Evolutionary conservation across 148 eudicot genomes (phyloP).

Genomic region (Cornus controversa): DNA sequence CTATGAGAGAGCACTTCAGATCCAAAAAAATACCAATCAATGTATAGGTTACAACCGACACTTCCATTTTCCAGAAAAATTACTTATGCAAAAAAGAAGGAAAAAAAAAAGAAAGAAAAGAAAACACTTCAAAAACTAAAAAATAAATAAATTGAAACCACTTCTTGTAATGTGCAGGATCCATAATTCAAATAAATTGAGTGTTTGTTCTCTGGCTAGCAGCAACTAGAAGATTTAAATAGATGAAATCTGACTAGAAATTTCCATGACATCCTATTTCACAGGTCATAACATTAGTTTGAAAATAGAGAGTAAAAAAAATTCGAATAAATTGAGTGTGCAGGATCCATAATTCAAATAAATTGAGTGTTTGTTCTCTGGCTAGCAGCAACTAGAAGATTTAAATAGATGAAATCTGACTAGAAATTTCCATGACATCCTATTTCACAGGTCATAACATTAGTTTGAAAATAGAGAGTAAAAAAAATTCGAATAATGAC

Average conservation of each 20-base stretch:
- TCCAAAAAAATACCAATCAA: too few species aligned
- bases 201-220: not conserved
- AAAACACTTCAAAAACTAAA: too few species aligned
- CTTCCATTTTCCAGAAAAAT: too few species aligned
- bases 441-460: not conserved
- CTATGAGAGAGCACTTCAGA: too few species aligned
- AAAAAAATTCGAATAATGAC: not conserved
- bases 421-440: not conserved
- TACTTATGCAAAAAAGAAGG: too few species aligned
- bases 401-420: not conserved
- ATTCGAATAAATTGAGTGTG: too few species aligned
- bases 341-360: not conserved
- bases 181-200: not conserved
- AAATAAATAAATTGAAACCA: too few species aligned
- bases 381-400: not conserved
- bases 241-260: not conserved
- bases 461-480: not conserved
- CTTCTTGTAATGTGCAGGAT: too few species aligned
- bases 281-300: not conserved
- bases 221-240: not conserved
- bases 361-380: not conserved
- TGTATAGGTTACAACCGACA: too few species aligned
- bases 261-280: not conserved
- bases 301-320: not conserved
- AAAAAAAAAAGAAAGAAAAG: too few species aligned